Base-by-base conservation (phyloP, 495 filamentous ascomycete species). In the Neurospora sp. region DNA sequence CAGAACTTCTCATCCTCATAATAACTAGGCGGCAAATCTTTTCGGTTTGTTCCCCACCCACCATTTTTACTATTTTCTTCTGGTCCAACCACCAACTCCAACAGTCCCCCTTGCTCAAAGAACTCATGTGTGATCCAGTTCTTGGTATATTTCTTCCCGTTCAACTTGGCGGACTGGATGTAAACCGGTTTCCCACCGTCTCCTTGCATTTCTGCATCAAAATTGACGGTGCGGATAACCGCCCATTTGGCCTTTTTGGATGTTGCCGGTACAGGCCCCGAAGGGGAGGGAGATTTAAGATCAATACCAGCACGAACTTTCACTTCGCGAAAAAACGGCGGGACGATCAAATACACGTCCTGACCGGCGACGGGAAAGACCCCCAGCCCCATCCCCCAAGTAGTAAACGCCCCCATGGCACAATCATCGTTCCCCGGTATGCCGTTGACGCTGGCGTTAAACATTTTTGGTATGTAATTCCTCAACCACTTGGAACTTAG, bases 391-490 rank as follows among this genome's bases (percentile, higher is more conserved):
- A 91, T 90, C 42, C 87, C 87, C 42, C 93, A 88, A 0, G 89
- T 89, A 5, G 87, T 84, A 74, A 93, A 93, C 3, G 90, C 88
- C 10, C 91, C 92, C 90, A 93, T 92, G 20, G 91, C 90, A 70
- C 89, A 90, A 79, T 93, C 91, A 73, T 93, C 91, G 79, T 93
- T 93, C 0, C 91, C 91, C 3, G 91, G 91, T 40, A 94, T 88
- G 5, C 92, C 91, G 71, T 83, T 83, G 9, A 86, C 76, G 3
- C 86, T 87, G 5, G 85, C 85, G 79, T 91, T 89, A 81, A 92
- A 93, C 71, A 86, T 86, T 0, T 83, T 83, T 0, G 92, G 91
- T 74, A 94, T 90, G 78, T 92, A 93, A 72, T 76, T 83, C 75
- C 91, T 89, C 9, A 85, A 83, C 75, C 88, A 90, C 73, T 86